A percentile compares a stretch with the other conserved stretches of the same genome.
phyloP scores from a whole-genome alignment of 2,329 filamentous ascomycete species.

The Microsporum ferrugineum region DNA sequence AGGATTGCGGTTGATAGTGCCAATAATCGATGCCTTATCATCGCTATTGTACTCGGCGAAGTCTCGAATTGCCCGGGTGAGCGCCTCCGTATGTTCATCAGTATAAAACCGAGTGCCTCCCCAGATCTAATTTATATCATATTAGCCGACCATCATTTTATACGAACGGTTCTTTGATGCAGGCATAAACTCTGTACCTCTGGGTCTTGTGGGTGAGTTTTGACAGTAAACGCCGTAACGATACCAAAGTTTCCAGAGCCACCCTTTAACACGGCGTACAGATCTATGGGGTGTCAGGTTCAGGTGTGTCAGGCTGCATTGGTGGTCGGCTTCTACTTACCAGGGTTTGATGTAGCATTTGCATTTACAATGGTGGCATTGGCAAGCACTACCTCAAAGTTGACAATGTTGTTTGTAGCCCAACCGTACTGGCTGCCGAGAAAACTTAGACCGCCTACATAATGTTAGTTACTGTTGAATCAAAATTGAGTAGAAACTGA shows the following conservation, averaged over 20 bases:
- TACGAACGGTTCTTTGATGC: not conserved
- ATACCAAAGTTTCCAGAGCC: conserved; percentile 37
- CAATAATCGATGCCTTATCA: conserved; percentile 49
- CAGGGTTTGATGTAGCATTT: conserved; percentile 17
- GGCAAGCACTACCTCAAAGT: conserved; percentile 29
- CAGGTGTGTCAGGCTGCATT: conserved; percentile 17
- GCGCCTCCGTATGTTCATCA: conserved; percentile 26
- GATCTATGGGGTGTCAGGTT: conserved; percentile 14
- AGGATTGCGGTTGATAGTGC: conserved; percentile 32
- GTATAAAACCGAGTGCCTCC: conserved; percentile 37
- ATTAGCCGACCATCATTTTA: not conserved
- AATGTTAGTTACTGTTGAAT: not conserved
- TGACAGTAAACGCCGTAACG: conserved; percentile 30
- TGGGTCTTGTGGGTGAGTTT: conserved; percentile 23
- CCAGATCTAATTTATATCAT: conserved; percentile 30
- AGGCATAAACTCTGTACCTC: conserved; percentile 14
- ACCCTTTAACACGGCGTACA: conserved; percentile 33
- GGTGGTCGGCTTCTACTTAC: conserved; percentile 24
- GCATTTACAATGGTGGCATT: conserved; percentile 24
- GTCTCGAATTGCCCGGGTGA: conserved; percentile 25
- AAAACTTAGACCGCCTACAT: conserved; percentile 21
- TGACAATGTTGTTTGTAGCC: conserved; percentile 23
- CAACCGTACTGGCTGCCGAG: conserved; percentile 23
- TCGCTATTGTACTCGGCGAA: conserved; percentile 42
- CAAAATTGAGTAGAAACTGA: not conserved